Evolutionary conservation across 805 yeast genomes (phyloP), one percentile per base, ranked within the genome.

Genomic region (Suhomyces sp.): DNA sequence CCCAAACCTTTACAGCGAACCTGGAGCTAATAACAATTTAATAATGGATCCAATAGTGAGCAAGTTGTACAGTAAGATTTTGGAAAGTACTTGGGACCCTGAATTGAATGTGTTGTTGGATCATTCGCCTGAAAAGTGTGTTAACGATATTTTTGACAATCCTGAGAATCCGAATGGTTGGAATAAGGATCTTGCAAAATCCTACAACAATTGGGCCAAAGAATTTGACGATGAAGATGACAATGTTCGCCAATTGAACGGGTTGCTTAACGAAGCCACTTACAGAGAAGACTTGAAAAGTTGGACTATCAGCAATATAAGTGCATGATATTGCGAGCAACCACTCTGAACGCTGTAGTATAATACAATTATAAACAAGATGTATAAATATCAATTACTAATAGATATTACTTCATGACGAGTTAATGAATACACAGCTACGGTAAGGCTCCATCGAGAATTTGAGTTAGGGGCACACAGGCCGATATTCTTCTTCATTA

Each of bases 121-220:
- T 66, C 69, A 54, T 31, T 66, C 80, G 9, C 91, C 96, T 0
- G 72, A 73, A 32, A 85, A 81, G 39, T 77, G 90, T 43, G 70
- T 88, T 8, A 78, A 79, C 20, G 95, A 87, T 56, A 83, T 90
- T 2, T 73, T 86, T 38, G 70, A 74, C 19, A 83, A 85, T 19
- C 84, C 86, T 1, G 74, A 76, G 16, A 31, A 43, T 16, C 47
- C 41, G 10, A 18, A 33, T 19, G 45, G 43, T 10, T 42, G 40
- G 38, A 41, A 43, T 11, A 39, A 41, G 19, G 37, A 42, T n/a
- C 24, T 46, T 19, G 42, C 39, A 25, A 38, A 40, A 19, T 33
- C 39, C 25, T 39, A 37, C 21, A 21, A 30, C 8, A 18, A 33
- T 5, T 36, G 44, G 44, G 6, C 31, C 9, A 30, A 39, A 19